These are phyloP conservation scores for Kurtzmaniella quercitrusa DNA, from an alignment of 1,139 yeast genomes.

Conservation along the genomic window DNA sequence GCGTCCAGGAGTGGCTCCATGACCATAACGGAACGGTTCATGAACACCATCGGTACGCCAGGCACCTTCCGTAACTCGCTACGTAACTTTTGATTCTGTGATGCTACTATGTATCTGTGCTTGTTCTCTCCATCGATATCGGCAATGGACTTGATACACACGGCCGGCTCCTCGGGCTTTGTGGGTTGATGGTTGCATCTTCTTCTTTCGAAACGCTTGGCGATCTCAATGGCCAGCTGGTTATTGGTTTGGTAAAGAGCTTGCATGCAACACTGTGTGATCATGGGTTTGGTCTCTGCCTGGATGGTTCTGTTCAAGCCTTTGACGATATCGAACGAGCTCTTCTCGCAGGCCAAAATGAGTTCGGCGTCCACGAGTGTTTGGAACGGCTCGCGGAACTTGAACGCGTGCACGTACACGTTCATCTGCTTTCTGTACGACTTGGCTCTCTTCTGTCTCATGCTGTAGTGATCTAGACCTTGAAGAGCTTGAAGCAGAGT, in stretches of 20 bases:
- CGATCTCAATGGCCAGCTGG: constrained; percentile 71
- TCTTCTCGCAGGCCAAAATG: constrained; percentile 57
- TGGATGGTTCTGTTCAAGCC: constrained; percentile 83
- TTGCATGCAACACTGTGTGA: constrained; percentile 94
- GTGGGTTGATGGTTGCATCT: constrained; percentile 54
- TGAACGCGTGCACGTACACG: constrained; percentile 77
- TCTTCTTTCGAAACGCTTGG: constrained; percentile 78
- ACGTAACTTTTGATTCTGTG: constrained; percentile 72
- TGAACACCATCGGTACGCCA: constrained; percentile 83
- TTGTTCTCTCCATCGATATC: constrained; percentile 72
- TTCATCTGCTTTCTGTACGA: constrained; percentile 90
- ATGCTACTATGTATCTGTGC: constrained; percentile 84
- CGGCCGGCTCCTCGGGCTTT: constrained; percentile 63
- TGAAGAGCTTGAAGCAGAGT: not conserved
- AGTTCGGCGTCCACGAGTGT: constrained; percentile 79
- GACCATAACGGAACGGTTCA: constrained; percentile 89
- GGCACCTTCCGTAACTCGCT: constrained; percentile 68
- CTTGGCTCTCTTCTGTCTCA: constrained; percentile 97
- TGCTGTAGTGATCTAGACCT: constrained; percentile 20
- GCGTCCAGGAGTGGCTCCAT: constrained; percentile 89
- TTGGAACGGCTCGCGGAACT: constrained; percentile 92
- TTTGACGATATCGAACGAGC: constrained; percentile 68
- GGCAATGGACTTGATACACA: constrained; percentile 73
- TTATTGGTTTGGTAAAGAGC: constrained; percentile 69
- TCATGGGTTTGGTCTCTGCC: constrained; percentile 86